A percentile compares a stretch with the other conserved stretches of the same genome.
Evolutionary conservation across 768 basidiomycete genomes (phyloP).

Genomic region (Mrakia blollopis): DNA sequence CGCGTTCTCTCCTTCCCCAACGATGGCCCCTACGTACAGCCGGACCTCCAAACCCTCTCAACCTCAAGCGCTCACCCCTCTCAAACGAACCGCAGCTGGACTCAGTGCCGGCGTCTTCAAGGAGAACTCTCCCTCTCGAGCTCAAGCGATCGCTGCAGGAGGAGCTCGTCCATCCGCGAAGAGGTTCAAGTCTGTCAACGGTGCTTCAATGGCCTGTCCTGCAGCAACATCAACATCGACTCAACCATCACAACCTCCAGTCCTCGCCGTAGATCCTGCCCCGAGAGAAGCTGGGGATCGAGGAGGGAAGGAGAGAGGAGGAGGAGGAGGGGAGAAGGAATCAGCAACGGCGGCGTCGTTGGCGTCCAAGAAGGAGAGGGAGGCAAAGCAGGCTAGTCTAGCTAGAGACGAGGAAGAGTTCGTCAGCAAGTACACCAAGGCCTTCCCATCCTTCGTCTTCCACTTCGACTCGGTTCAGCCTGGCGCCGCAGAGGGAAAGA

Average conservation of each 20-base stretch:
- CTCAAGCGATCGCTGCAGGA: not conserved
- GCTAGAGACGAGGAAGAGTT: conserved; percentile 57
- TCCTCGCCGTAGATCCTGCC: not conserved
- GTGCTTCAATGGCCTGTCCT: not conserved
- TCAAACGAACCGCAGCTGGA: conserved; percentile 14
- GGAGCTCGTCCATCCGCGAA: conserved; percentile 4
- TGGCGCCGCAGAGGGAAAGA: conserved; percentile 53
- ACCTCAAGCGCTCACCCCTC: conserved; percentile 16
- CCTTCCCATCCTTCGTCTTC: conserved; percentile 79
- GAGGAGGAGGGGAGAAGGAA: not conserved
- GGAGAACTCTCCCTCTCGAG: conserved; percentile 12
- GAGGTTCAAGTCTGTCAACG: conserved; percentile 1
- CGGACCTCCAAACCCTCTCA: not conserved
- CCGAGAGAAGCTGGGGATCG: not conserved
- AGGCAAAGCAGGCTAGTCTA: conserved; percentile 27
- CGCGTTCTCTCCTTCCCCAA: not conserved
- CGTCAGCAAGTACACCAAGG: conserved; percentile 72
- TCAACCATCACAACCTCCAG: not conserved
- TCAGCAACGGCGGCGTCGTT: conserved; percentile 4
- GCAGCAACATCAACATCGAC: not conserved
- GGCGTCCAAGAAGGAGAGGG: conserved; percentile 27
- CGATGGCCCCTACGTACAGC: not conserved
- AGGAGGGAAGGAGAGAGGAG: not conserved
- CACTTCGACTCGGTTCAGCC: conserved; percentile 67
- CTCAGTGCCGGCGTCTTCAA: not conserved